Conservation (phyloP, 2,329 filamentous ascomycete genomes). For the Purpureocillium lavendulum region DNA sequence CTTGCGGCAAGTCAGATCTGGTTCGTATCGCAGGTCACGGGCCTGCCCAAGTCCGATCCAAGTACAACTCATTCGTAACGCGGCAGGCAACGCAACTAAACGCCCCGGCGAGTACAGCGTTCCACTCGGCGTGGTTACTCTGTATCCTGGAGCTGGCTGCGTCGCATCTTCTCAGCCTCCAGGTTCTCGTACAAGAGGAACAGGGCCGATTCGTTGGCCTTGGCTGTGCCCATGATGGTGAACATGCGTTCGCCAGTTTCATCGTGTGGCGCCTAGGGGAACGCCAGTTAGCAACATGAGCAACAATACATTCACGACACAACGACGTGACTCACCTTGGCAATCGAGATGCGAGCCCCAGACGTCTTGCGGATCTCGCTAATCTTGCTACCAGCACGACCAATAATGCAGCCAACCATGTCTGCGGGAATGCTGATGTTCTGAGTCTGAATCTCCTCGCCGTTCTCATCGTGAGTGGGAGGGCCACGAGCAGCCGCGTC, state of each 20-base stretch:
- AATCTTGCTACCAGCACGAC: conserved; percentile 90
- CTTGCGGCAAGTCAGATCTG: conserved; percentile 59
- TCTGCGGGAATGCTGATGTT: conserved; percentile 99
- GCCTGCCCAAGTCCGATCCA: conserved; percentile 40
- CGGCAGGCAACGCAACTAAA: conserved; percentile 19
- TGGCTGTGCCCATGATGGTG: conserved; percentile 93
- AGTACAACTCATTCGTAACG: conserved; percentile 24
- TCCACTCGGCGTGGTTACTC: conserved; percentile 31
- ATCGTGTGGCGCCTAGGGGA: conserved; percentile 71
- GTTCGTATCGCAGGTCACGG: conserved; percentile 32
- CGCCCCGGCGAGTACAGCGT: conserved; percentile 11
- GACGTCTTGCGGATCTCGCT: conserved; percentile 97
- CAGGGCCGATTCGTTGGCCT: conserved; percentile 89
- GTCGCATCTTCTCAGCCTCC: conserved; percentile 97
- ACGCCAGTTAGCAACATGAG: neutral
- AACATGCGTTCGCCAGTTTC: conserved; percentile 99
- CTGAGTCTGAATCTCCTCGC: conserved; percentile 95
- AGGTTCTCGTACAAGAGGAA: conserved; percentile 98
- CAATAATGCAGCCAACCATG: conserved; percentile 99
- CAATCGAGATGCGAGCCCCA: conserved; percentile 93
- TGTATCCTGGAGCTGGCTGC: conserved; percentile 62
- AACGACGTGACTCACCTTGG: conserved; percentile 52
- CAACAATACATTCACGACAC: too few relatives aligned
- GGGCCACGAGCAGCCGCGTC: conserved; percentile 74
- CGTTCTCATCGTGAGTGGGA: conserved; percentile 87